Base-by-base conservation (phyloP, 148 eudicot species). In the Chenopodium formosanum region DNA sequence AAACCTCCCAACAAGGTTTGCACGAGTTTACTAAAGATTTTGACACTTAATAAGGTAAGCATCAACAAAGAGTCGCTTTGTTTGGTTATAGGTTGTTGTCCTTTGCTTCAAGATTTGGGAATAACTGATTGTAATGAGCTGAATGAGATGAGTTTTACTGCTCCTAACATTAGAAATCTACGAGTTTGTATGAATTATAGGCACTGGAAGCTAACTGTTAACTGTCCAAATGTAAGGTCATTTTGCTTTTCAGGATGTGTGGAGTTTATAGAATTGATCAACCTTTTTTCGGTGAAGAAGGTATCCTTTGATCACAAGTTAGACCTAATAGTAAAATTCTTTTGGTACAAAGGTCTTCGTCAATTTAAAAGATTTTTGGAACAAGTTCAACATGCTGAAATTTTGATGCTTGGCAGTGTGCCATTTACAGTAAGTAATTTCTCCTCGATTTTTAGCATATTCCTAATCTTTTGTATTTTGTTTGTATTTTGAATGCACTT, bases 211-310 rank as follows among this genome's bases (percentile, higher is more conserved):
- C 53, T 52, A 4, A 64, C 11, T 1, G 22, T 81, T 12, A 14
- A 65, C 22, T 81, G 83, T 52, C 83, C 78, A 70, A 74, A 74
- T 50, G 44, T 81, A 56, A 81, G n/a, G 11, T 81, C 65, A 11
- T 81, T 81, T 66, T 11, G 11, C 0, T 81, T 74, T 77, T 64
- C 66, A 47, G 83, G 74, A 17, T 64, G 2, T 20, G 78, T 81
- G 58, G 37, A 65, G 12, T 65, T 34, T 64, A 19, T 74, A 9
- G n/a, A 65, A 63, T 8, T 81, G 22, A 20, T 22, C 14, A 68
- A 81, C 63, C 73, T 81, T 0, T 48, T 66, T 2, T 74, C 73
- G 7, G 37, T 64, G 58, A 37, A 66, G 32, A 46, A 40, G 31
- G 78, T 67, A 64, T 27, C 65, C 58, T 81, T 74, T 40, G 22